These are phyloP conservation scores for Verticillium nubilum DNA, from an alignment of 2,329 filamentous ascomycete genomes.

Conservation along the genomic window DNA sequence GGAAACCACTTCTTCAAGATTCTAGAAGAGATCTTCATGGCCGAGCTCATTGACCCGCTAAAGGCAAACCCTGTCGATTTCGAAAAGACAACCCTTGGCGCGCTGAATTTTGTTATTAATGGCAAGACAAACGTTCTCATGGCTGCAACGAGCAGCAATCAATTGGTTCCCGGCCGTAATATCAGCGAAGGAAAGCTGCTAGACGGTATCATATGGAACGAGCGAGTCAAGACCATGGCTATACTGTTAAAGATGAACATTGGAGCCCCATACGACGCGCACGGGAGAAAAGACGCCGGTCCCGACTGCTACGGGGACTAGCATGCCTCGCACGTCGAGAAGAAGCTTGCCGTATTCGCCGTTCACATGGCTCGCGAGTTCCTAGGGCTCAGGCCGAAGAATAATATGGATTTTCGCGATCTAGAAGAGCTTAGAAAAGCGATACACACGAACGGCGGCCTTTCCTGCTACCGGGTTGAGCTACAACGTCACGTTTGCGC, in stretches of 20 bases:
- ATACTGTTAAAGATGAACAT: slow-evolving; percentile 22
- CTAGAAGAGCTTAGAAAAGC: neutral
- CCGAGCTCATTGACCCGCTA: neutral
- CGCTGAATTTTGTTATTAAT: neutral
- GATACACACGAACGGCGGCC: neutral
- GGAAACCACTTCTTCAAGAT: neutral
- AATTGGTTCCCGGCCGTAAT: neutral
- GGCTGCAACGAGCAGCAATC: neutral
- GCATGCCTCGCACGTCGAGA: slow-evolving; percentile 30
- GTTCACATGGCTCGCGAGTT: slow-evolving; percentile 13
- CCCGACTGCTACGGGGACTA: slow-evolving; percentile 4
- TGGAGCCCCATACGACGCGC: slow-evolving; percentile 20
- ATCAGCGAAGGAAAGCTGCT: slow-evolving; percentile 11
- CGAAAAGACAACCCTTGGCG: neutral
- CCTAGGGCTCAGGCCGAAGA: neutral
- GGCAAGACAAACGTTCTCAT: neutral
- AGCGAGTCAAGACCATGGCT: slow-evolving; percentile 22
- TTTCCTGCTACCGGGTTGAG: slow-evolving; percentile 3
- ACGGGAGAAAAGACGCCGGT: neutral
- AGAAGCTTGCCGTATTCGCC: slow-evolving; percentile 30
- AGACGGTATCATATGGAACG: slow-evolving; percentile 22
- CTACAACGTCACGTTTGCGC: slow-evolving; percentile 4
- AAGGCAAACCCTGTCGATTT: neutral
- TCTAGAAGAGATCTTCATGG: neutral
- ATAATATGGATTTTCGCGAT: neutral